Conservation (phyloP, 768 basidiomycete species). For the Podaxis sp. region DNA sequence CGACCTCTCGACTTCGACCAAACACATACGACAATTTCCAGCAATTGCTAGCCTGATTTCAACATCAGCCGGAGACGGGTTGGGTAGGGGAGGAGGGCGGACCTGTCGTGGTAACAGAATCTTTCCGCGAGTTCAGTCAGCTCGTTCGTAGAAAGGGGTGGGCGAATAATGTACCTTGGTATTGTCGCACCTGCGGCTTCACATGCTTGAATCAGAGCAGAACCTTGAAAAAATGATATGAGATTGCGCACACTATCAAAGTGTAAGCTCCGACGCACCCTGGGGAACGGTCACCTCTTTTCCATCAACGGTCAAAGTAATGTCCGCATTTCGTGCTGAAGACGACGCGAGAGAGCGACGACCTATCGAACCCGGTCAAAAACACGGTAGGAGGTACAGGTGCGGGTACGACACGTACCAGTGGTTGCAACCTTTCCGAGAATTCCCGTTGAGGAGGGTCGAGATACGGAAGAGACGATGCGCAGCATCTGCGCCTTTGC, state of each 20-base stretch:
- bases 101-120: constrained; percentile 88
- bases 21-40: constrained; percentile 98
- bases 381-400: background rate
- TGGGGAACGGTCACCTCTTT: constrained; percentile 97
- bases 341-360: constrained; percentile 63
- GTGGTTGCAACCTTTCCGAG: constrained; percentile 55
- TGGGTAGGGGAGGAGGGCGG: constrained; percentile 13
- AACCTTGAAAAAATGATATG: constrained; percentile 43
- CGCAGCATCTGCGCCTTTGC: constrained; percentile 50
- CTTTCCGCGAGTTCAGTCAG: constrained; percentile 31
- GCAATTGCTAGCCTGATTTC: constrained; percentile 80
- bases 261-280: constrained; percentile 47
- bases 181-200: constrained; percentile 82
- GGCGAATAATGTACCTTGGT: constrained; percentile 52
- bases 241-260: background rate
- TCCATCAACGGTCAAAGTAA: constrained; percentile 93
- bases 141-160: constrained; percentile 8
- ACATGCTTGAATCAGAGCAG: constrained; percentile 95
- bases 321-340: constrained; percentile 63
- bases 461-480: constrained; percentile 55
- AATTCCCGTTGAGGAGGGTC: constrained; percentile 62
- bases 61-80: constrained; percentile 1
- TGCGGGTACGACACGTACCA: constrained; percentile 11
- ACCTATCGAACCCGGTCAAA: constrained; percentile 30
- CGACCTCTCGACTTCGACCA: constrained; percentile 95